Conservation (phyloP, 768 basidiomycete genomes). For the Rhizopogon vulgaris region DNA sequence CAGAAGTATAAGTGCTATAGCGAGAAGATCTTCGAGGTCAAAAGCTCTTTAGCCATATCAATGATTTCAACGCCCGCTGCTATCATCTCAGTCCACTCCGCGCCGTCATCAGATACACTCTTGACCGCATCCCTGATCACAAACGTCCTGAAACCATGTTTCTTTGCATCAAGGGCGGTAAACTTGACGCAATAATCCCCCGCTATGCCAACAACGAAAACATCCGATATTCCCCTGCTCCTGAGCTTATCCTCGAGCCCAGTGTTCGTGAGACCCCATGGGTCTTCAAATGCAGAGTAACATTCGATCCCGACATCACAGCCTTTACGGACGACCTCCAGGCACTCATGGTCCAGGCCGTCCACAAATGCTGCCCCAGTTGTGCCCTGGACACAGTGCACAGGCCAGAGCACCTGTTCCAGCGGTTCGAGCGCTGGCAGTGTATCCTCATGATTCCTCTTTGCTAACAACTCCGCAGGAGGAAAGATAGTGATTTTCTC, state of each 20-base stretch:
- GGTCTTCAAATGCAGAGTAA: conserved; percentile 75
- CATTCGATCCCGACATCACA: conserved; percentile 57
- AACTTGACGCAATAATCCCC: conserved; percentile 73
- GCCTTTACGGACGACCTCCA: conserved; percentile 49
- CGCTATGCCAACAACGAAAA: conserved; percentile 65
- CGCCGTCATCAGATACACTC: conserved; percentile 29
- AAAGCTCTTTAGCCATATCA: conserved; percentile 22
- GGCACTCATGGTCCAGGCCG: conserved; percentile 38
- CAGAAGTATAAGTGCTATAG: background rate
- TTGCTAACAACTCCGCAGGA: conserved; percentile 26
- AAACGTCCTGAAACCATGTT: conserved; percentile 43
- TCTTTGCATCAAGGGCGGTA: conserved; percentile 49
- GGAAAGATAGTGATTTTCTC: conserved; percentile 32
- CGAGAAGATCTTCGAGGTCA: background rate
- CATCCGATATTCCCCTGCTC: conserved; percentile 41
- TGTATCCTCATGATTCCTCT: conserved; percentile 20
- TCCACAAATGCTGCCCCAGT: conserved; percentile 57
- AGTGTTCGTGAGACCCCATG: conserved; percentile 42
- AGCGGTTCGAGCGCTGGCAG: conserved; percentile 12
- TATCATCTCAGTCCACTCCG: conserved; percentile 33
- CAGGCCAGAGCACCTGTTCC: conserved; percentile 71
- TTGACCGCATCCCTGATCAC: conserved; percentile 43
- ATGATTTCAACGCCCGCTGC: conserved; percentile 29
- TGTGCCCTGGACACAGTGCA: conserved; percentile 64
- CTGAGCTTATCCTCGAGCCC: conserved; percentile 39